Conservation (phyloP, 2,329 filamentous ascomycete genomes). For the Ophiocordyceps unilateralis region DNA sequence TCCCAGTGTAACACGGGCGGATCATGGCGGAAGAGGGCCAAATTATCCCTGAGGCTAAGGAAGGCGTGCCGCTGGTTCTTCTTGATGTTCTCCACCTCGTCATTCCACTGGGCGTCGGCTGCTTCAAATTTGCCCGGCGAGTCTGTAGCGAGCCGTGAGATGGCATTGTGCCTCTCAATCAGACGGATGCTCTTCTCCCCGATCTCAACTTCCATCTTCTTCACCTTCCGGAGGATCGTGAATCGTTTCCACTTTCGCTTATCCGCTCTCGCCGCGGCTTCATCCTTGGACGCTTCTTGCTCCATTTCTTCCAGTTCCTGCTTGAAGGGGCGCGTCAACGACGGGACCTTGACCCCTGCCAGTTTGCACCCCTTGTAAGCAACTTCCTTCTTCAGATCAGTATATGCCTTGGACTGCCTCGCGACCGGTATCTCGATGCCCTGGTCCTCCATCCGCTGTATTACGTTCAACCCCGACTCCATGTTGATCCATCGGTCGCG, state of each 20-base stretch:
- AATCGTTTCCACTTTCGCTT: not conserved
- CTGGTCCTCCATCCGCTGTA: conserved; percentile 27
- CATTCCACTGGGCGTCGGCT: conserved; percentile 17
- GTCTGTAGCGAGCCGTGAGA: conserved; percentile 7
- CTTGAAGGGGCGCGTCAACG: conserved; percentile 21
- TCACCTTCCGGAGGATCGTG: conserved; percentile 2
- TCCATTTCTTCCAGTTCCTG: conserved; percentile 24
- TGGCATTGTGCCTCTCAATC: conserved; percentile 14
- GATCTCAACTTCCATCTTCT: conserved; percentile 12
- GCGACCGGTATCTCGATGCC: conserved; percentile 25
- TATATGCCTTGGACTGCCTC: conserved; percentile 19
- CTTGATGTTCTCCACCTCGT: conserved; percentile 14
- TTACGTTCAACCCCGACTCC: conserved; percentile 20
- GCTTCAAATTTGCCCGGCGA: conserved; percentile 10
- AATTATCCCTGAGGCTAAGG: conserved; percentile 31
- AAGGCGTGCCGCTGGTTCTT: conserved; percentile 19
- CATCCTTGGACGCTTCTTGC: not conserved
- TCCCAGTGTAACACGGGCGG: conserved; percentile 49
- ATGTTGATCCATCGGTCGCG: conserved; percentile 32
- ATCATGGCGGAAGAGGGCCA: conserved; percentile 29
- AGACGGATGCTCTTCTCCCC: conserved; percentile 10
- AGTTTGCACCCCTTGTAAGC: conserved; percentile 8
- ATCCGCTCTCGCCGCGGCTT: not conserved
- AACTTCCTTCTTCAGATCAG: conserved; percentile 8
- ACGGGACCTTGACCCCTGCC: conserved; percentile 12